Base-by-base conservation (phyloP, 1,284 basidiomycete species). In the Cutaneotrichosporon spelunceum region DNA sequence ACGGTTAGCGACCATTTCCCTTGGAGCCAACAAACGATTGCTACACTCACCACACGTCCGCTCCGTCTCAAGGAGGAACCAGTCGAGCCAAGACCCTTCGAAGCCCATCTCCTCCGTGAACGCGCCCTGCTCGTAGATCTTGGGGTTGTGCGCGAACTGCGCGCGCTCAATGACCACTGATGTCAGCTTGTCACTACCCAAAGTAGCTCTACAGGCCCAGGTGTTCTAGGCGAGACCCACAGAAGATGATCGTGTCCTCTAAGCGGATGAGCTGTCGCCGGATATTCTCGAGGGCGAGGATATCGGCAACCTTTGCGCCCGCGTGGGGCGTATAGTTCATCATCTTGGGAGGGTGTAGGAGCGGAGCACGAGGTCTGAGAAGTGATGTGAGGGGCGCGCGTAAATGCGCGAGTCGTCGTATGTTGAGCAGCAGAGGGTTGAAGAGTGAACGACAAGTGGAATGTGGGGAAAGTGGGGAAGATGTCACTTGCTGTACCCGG, bases 221-320 rank as follows among this genome's bases (percentile, higher is more conserved):
- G 13, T 9, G 26, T 21, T 11, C 45, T 16, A 13, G 11, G 48
- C 26, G 8, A 16, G 44, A 48, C 52, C 4, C 52, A 82, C 83
- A 74, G 75, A 99, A 99, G 75, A 98, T 96, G 81, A 99, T 99
- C 23, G 95, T 99, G 70, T 99, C 96, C 75, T 99, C 96, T 23
- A 99, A 86, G 21, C 96, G 85, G 67, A 85, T 87, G 19, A 99
- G 83, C 58, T 93, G 89, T 21, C 87, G 86, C 62, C 96, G 84
- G 70, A 99, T 98, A 61, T 86, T 84, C 60, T 92, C 88, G 27
- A 96, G 82, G 26, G 87, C 89, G 26, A 97, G 84, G 10, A 93
- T 89, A 72, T 93, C 87, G 47, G 84, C 83, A 33, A 82, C 83
- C 62, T 85, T 81, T 74, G 87, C 86, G 68, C 79, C 79, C 5